Evolutionary conservation across 202 grass and related monocot genomes (phyloP).

Genomic region (Saccharum hybrid): DNA sequence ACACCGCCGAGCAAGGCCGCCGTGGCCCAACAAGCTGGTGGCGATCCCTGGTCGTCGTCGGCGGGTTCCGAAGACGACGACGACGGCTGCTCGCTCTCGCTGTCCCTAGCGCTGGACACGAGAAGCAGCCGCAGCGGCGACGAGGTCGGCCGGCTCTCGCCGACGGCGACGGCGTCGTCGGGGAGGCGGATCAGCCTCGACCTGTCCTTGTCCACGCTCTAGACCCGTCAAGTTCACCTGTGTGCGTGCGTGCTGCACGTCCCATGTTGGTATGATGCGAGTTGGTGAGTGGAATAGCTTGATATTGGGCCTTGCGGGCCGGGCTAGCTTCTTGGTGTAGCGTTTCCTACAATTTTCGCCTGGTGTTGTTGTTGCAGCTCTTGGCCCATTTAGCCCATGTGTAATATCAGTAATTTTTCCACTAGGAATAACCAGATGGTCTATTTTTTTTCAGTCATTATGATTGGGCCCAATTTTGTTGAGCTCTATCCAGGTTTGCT

Average conservation of each 20-base stretch:
- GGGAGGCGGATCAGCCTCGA: slow-evolving; percentile 54
- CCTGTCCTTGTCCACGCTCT: slow-evolving; percentile 43
- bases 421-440: neutral
- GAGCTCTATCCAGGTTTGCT: too few relatives aligned
- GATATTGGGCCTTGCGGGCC: neutral
- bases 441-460: neutral
- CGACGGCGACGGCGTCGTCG: slow-evolving; percentile 29
- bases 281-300: neutral
- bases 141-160: slow-evolving; percentile 48
- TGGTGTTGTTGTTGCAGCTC: neutral
- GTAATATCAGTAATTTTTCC: neutral
- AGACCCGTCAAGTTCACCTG: neutral
- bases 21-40: neutral
- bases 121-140: slow-evolving; percentile 12
- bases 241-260: neutral
- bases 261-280: neutral
- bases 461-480: neutral
- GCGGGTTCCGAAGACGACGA: neutral
- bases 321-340: neutral
- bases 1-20: neutral
- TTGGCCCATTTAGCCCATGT: neutral
- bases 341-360: neutral
- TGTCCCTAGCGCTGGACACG: slow-evolving; percentile 57
- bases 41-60: neutral
- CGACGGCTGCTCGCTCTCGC: slow-evolving; percentile 42